Evolutionary conservation across 1,139 yeast species (phyloP).

Genomic region (Zygosaccharomyces sapae): DNA sequence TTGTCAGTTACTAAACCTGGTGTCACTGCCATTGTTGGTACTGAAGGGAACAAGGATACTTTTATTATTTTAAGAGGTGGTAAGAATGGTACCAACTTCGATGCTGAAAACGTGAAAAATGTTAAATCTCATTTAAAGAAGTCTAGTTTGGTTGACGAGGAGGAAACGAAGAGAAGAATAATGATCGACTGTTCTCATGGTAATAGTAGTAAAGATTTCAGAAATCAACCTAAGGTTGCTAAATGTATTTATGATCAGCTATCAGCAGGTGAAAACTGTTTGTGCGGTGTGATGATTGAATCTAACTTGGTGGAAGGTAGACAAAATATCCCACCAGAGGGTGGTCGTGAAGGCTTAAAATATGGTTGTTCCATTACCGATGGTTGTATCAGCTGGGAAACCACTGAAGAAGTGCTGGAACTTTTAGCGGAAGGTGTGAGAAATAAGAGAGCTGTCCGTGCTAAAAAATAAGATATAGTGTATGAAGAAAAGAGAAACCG

Average conservation of each 20-base stretch:
- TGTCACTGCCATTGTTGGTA: conserved; percentile 89
- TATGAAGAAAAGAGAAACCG: background rate
- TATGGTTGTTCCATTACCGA: conserved; percentile 96
- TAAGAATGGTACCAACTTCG: conserved; percentile 85
- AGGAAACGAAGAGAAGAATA: conserved; percentile 57
- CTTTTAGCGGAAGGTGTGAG: conserved; percentile 74
- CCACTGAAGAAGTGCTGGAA: conserved; percentile 68
- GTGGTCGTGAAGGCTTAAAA: conserved; percentile 68
- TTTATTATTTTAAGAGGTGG: conserved; percentile 95
- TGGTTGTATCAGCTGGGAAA: conserved; percentile 90
- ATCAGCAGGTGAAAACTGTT: conserved; percentile 64
- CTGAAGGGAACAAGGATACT: conserved; percentile 88
- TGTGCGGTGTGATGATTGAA: conserved; percentile 96
- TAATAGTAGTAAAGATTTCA: conserved; percentile 83
- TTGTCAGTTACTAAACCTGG: conserved; percentile 92
- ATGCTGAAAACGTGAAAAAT: conserved; percentile 62
- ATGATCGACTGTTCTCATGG: conserved; percentile 99
- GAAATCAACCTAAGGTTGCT: conserved; percentile 93
- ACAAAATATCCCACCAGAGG: conserved; percentile 80
- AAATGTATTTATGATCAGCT: conserved; percentile 73
- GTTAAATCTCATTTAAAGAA: conserved; percentile 63
- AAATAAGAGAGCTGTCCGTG: conserved; percentile 52
- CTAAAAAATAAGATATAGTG: conserved; percentile 18
- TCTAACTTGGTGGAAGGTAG: conserved; percentile 87
- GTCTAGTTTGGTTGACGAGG: conserved; percentile 49